Conservation (phyloP, 2,329 filamentous ascomycete genomes). For the Monosporascus sp. region DNA sequence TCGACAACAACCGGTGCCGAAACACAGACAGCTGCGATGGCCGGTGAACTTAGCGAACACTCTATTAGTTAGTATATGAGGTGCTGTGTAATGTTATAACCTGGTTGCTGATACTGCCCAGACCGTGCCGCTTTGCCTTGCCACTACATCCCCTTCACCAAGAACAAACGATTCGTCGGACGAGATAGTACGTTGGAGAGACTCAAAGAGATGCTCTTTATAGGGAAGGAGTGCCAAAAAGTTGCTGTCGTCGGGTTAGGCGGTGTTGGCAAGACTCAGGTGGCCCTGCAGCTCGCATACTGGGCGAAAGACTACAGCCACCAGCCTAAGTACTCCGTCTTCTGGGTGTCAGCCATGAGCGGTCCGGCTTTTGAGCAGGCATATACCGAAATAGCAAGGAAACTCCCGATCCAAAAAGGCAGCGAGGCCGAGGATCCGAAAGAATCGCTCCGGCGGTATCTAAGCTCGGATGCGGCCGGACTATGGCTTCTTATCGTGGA, state of each 20-base stretch:
- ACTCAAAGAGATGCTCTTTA: neutral
- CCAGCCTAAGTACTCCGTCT: conserved; percentile 31
- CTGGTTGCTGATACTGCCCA: too few species aligned
- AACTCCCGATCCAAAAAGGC: conserved; percentile 28
- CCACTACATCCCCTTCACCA: neutral
- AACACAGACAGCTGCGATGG: too few species aligned
- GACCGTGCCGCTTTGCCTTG: too few species aligned
- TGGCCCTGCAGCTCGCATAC: conserved; percentile 35
- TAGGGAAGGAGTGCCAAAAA: conserved; percentile 3
- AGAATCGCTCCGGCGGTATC: conserved; percentile 48
- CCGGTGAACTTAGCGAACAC: too few species aligned
- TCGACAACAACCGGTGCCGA: neutral
- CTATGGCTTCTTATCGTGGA: conserved; percentile 37
- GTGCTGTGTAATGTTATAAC: too few species aligned
- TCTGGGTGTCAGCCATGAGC: conserved; percentile 38
- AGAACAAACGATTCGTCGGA: neutral
- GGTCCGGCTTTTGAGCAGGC: conserved; percentile 33
- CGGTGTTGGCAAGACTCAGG: conserved; percentile 37
- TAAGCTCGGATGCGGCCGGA: conserved; percentile 22
- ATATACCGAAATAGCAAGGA: conserved; percentile 27
- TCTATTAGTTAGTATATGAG: too few species aligned
- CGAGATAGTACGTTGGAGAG: neutral
- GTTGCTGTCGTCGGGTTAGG: conserved; percentile 31
- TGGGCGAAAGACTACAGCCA: conserved; percentile 24
- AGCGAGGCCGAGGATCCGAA: conserved; percentile 48